Conservation (phyloP, 257 asterid species). For the Solanum chmielewskii region DNA sequence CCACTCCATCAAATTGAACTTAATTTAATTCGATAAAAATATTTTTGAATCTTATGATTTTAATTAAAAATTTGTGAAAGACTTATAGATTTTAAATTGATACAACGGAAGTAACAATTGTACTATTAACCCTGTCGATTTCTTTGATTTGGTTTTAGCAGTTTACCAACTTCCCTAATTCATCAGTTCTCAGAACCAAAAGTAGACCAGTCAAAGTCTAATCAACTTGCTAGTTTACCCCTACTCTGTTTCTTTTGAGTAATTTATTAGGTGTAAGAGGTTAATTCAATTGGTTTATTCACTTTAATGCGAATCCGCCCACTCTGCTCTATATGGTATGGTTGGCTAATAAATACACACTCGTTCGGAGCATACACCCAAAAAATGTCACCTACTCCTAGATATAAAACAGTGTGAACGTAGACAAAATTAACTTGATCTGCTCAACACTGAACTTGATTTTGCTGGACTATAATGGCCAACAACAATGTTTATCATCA, state of each 20-base stretch:
- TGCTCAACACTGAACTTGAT: neutral
- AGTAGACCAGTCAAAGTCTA: constrained; percentile 10
- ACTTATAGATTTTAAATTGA: neutral
- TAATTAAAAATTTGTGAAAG: neutral
- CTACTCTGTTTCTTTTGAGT: neutral
- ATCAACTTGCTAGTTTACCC: neutral
- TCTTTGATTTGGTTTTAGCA: neutral
- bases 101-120: neutral
- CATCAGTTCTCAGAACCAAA: constrained; percentile 5
- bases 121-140: neutral
- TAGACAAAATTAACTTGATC: neutral
- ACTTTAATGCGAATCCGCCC: constrained; percentile 4
- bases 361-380: neutral
- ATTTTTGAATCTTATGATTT: neutral
- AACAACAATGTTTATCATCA: neutral
- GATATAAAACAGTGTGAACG: neutral
- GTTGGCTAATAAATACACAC: constrained; percentile 2
- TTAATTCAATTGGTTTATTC: neutral
- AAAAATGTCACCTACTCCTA: neutral
- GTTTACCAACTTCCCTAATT: neutral
- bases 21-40: neutral
- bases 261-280: neutral
- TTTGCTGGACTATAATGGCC: constrained; percentile 30
- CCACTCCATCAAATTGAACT: neutral
- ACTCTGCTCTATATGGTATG: neutral